These are phyloP conservation scores for Ophiobolus disseminans DNA, from an alignment of 2,329 filamentous ascomycete species.

Conservation along the genomic window DNA sequence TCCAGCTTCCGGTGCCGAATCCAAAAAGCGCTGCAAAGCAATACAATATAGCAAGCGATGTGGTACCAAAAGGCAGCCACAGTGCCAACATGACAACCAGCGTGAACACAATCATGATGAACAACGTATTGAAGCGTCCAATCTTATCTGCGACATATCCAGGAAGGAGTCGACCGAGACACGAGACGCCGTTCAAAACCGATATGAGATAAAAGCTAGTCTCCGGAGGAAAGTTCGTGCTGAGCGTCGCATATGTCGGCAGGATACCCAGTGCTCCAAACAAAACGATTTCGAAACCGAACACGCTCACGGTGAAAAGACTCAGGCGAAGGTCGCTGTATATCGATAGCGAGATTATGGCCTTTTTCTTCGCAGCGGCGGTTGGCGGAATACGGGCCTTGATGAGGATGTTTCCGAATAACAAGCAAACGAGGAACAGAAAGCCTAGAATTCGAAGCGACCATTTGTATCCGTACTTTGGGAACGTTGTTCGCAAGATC, in stretches of 20 bases:
- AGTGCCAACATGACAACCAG: slow-evolving; percentile 46
- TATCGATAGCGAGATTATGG: slow-evolving; percentile 46
- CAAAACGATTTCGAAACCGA: slow-evolving; percentile 49
- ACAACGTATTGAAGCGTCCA: slow-evolving; percentile 52
- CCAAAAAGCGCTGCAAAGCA: slow-evolving; percentile 54
- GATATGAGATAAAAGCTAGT: slow-evolving; percentile 49
- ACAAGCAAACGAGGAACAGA: slow-evolving; percentile 40
- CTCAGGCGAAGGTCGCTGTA: slow-evolving; percentile 43
- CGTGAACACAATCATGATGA: slow-evolving; percentile 45
- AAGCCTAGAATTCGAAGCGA: slow-evolving; percentile 51
- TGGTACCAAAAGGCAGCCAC: slow-evolving; percentile 44
- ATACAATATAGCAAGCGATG: slow-evolving; percentile 46
- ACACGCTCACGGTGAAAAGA: slow-evolving; percentile 45
- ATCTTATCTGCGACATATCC: slow-evolving; percentile 51
- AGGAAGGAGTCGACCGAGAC: slow-evolving; percentile 50
- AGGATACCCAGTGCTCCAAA: slow-evolving; percentile 51
- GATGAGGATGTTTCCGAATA: slow-evolving; percentile 43
- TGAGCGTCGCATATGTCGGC: slow-evolving; percentile 51
- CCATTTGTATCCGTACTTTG: slow-evolving; percentile 47
- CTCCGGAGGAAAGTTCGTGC: slow-evolving; percentile 39
- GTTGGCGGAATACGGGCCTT: slow-evolving; percentile 44
- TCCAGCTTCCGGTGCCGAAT: slow-evolving; percentile 57
- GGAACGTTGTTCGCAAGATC: slow-evolving; percentile 41
- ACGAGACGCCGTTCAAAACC: slow-evolving; percentile 51
- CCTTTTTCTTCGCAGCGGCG: slow-evolving; percentile 38